Evolutionary conservation across 106 monocot genomes (phyloP), one percentile per base, ranked within the genome.

Genomic region (Cymbidium sinense): DNA sequence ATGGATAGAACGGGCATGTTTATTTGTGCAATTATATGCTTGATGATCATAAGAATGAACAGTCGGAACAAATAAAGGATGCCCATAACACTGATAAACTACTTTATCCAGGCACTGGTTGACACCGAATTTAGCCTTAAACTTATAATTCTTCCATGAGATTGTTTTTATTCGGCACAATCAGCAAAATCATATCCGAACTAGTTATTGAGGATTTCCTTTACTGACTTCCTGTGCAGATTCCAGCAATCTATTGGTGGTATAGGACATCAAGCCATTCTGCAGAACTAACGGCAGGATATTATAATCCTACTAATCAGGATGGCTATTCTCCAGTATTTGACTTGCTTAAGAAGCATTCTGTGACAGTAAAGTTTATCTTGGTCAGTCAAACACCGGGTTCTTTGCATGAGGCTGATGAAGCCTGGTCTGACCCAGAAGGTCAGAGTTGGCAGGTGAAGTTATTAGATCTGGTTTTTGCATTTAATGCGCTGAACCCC

Each of bases 231-330:
- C 30, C 29, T 25, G 9, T 85, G 80, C 87, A 96, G 93, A 91
- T 94, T 87, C 96, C 96, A 50, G 80, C 91, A 62, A 80, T 96
- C 31, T 87, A 88, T 76, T 98, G 96, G 96, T 93, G 94, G 91
- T 98, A 94, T 67, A 91, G 78, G 75, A 88, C 96, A 17, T 55
- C 85, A 18, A 94, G 91, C 79, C 96, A 98, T 80, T 88, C 94
- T 77, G 85, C 94, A 65, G 96, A 98, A 79, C 85, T 94, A 50
- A 90, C 91, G n/a, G 93, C 94, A 43, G 96, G 96, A 50, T 98
- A 85, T 76, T 85, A 98, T 75, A 98, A 98, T 78, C 88, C 89
- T 18, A 84, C 88, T 4, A 98, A 98, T 73, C 89, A 78, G 75
- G 91, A 98, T 84, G 96, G 96, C 28, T 98, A 98, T 78, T 78